Conservation (phyloP, 148 eudicot genomes). For the Camellia granthamiana region DNA sequence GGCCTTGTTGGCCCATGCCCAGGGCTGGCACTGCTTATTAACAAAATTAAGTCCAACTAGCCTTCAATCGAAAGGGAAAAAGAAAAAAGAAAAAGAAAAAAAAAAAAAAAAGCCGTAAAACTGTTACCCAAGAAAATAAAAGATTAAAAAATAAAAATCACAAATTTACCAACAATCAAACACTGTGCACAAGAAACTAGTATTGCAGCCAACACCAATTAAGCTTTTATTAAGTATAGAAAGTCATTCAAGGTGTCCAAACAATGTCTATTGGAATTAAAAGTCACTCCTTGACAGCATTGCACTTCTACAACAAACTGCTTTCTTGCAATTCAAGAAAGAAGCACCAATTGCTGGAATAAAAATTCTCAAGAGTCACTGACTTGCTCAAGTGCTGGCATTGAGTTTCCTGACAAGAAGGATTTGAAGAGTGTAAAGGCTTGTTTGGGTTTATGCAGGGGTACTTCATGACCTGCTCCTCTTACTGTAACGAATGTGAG, state of each 20-base stretch:
- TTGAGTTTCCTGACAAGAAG: slow-evolving; percentile 67
- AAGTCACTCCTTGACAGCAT: background rate
- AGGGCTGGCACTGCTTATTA: no score
- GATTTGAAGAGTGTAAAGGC: slow-evolving; percentile 67
- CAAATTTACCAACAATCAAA: no score
- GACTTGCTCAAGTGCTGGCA: slow-evolving; percentile 56
- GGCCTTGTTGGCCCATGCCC: no score
- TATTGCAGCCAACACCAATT: background rate
- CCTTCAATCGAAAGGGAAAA: no score
- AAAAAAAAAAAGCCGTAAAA: no score
- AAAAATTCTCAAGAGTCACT: slow-evolving; percentile 30
- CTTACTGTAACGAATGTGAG: slow-evolving; percentile 88
- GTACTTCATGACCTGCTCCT: slow-evolving; percentile 99
- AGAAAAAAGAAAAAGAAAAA: no score
- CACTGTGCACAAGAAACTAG: background rate
- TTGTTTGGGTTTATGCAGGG: slow-evolving; percentile 78
- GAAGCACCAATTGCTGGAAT: background rate
- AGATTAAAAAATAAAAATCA: background rate
- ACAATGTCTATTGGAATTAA: background rate
- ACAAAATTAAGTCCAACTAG: no score
- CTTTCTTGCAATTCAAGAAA: slow-evolving; percentile 7
- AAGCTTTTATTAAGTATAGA: background rate
- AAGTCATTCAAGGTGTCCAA: background rate
- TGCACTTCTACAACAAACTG: background rate
- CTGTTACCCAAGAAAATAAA: background rate